These are phyloP conservation scores for Phoma sp. DNA, from an alignment of 2,329 filamentous ascomycete species.

Conservation along the genomic window DNA sequence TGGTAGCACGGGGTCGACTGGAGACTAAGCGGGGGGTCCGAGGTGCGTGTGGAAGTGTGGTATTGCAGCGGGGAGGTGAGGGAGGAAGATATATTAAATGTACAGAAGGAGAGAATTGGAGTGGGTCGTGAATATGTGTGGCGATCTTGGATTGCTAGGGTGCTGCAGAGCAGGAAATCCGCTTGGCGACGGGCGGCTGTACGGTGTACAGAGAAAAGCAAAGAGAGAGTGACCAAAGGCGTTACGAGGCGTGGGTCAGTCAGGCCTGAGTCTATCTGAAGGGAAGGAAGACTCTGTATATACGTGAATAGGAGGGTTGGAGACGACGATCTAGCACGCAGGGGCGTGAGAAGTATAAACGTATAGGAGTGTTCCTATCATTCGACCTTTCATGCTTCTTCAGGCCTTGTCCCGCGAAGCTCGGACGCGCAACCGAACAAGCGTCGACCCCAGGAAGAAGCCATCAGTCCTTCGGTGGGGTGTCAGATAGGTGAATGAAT, in stretches of 20 bases:
- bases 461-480: slow-evolving; percentile 33
- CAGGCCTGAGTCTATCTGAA: neutral
- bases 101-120: slow-evolving; percentile 17
- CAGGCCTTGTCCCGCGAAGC: slow-evolving; percentile 16
- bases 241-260: slow-evolving; percentile 1
- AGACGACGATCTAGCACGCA: slow-evolving; percentile 9
- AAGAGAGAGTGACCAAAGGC: slow-evolving; percentile 8
- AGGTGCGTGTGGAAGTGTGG: neutral
- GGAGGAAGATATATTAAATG: neutral
- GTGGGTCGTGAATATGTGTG: slow-evolving; percentile 22
- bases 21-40: neutral
- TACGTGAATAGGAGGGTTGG: neutral
- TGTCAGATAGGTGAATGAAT: slow-evolving; percentile 33
- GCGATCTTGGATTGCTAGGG: slow-evolving; percentile 33
- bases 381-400: slow-evolving; percentile 7
- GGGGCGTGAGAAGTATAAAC: slow-evolving; percentile 26
- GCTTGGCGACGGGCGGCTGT: slow-evolving; percentile 25
- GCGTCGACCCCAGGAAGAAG: slow-evolving; percentile 26
- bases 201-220: slow-evolving; percentile 24
- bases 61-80: neutral
- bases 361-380: slow-evolving; percentile 19
- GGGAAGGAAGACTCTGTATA: neutral
- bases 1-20: neutral
- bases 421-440: slow-evolving; percentile 18
- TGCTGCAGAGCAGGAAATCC: slow-evolving; percentile 18